Evolutionary conservation across 768 basidiomycete species (phyloP), one percentile per base, ranked within the genome.

Genomic region (Hypholoma fasciculare): DNA sequence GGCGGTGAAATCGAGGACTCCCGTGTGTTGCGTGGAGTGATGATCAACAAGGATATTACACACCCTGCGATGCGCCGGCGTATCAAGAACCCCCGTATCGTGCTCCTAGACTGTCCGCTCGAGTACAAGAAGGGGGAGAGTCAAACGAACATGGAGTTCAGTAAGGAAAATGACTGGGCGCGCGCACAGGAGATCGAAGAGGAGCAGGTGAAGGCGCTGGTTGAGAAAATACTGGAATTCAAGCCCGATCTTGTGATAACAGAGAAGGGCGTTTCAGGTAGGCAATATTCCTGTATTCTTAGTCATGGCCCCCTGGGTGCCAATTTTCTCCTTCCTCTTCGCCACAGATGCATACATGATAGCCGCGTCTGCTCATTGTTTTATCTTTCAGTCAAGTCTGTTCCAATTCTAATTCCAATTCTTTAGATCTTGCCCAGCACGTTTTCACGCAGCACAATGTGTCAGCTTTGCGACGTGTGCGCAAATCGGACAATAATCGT

Each of bases 91-190:
- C 97, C 96, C 3, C 76, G 96, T 12, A 90, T 99, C 49, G 77
- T 98, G 20, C 74, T 98, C 40, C 76, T 98, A 40, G 95, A 97
- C 72, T 98, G 96, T 72, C 95, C 96, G 9, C 75, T 98, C 56
- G 96, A 98, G 77, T 98, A 99, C 78, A 99, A 98, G 78, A 98
- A 98, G 80, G 96, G 96, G 26, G 97, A 98, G 78, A 87, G 83
- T 56, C 97, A 99, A 75, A 98, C 97, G 59, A 97, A 98, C 71
- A 98, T 98, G 82, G 96, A 98, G 76, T 94, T 98, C 63, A 88
- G 88, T 44, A 94, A 93, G 74, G 96, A 96, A 77, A 80, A 81
- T 17, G 96, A 99, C 70, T 99, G 95, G 93, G 87, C 89, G 53
- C 77, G 93, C 48, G 90, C 94, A 23, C 90, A 96, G 73, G 86